A percentile compares a stretch with the other conserved stretches of the same genome.
phyloP scores from a whole-genome alignment of 805 yeast species.

The Torulaspora gathmanii region DNA sequence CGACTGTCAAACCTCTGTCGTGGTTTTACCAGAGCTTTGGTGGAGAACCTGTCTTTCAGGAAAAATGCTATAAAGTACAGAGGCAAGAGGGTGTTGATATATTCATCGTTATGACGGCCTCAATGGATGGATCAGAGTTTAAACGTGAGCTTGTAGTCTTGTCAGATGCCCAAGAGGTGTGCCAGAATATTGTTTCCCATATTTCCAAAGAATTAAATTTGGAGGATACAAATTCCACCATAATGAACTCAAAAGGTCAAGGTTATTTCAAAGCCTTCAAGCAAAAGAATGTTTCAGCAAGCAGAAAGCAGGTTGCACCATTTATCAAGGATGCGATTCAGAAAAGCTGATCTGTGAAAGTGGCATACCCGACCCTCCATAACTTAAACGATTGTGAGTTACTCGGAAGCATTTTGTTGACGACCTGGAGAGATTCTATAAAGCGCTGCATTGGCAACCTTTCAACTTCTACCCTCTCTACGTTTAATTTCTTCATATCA shows the following conservation, averaged over 20 bases:
- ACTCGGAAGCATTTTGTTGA: conserved; percentile 17
- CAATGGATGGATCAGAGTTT: conserved; percentile 33
- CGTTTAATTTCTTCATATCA: conserved; percentile 12
- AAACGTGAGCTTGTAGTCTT: conserved; percentile 43
- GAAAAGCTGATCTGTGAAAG: conserved; percentile 2
- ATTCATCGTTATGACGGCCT: conserved; percentile 48
- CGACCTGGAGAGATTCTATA: conserved; percentile 8
- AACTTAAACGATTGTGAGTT: conserved; percentile 9
- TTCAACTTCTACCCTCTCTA: conserved; percentile 19
- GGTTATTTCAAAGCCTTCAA: conserved; percentile 27
- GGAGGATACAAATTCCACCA: background rate
- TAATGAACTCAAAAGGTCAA: background rate
- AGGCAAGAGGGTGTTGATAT: conserved; percentile 37
- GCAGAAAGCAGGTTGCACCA: conserved; percentile 88
- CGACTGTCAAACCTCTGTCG: conserved; percentile 58
- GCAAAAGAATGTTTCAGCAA: conserved; percentile 57
- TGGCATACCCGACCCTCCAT: conserved; percentile 27
- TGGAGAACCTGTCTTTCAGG: conserved; percentile 23
- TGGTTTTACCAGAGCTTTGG: conserved; percentile 44
- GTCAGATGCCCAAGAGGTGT: conserved; percentile 14
- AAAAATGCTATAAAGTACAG: conserved; percentile 25
- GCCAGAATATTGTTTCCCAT: conserved; percentile 16
- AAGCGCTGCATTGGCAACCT: conserved; percentile 18
- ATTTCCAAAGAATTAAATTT: conserved; percentile 18
- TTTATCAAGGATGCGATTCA: conserved; percentile 28